Evolutionary conservation across 306 rosid genomes (phyloP).

Genomic region (Luffa acutangula): DNA sequence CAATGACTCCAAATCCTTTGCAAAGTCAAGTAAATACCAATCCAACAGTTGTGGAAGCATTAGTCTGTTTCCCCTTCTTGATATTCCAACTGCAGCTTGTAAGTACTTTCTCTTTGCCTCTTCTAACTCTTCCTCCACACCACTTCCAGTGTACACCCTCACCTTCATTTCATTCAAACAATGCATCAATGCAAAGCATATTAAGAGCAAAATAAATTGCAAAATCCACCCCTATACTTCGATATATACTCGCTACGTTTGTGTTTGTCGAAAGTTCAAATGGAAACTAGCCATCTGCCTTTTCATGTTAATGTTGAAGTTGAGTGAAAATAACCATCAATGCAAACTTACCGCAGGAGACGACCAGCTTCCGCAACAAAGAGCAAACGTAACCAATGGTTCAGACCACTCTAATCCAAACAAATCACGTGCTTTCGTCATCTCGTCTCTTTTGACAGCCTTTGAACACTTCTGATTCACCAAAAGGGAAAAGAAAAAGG

Average conservation of each 20-base stretch:
- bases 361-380: conserved; percentile 96
- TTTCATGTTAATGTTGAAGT: no score
- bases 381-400: conserved; percentile 87
- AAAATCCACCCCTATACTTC: neutral
- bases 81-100: conserved; percentile 57
- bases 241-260: no score
- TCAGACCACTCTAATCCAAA: conserved; percentile 84
- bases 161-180: conserved; percentile 36
- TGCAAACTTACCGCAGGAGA: conserved; percentile 71
- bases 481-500: conserved; percentile 10
- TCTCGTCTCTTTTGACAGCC: conserved; percentile 57
- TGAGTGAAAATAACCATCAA: no score
- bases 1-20: conserved; percentile 69
- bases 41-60: conserved; percentile 61
- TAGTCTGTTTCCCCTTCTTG: conserved; percentile 39
- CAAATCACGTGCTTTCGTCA: conserved; percentile 47
- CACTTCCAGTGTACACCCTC: conserved; percentile 57
- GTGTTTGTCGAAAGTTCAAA: neutral
- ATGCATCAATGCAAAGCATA: neutral
- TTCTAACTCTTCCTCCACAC: conserved; percentile 61
- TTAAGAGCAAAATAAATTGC: no score
- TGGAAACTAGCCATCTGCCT: neutral
- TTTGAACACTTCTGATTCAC: conserved; percentile 59
- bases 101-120: conserved; percentile 64
- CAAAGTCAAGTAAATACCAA: conserved; percentile 84